These are phyloP conservation scores for Fusarium irregulare DNA, from an alignment of 2,329 filamentous ascomycete species.

Conservation along the genomic window DNA sequence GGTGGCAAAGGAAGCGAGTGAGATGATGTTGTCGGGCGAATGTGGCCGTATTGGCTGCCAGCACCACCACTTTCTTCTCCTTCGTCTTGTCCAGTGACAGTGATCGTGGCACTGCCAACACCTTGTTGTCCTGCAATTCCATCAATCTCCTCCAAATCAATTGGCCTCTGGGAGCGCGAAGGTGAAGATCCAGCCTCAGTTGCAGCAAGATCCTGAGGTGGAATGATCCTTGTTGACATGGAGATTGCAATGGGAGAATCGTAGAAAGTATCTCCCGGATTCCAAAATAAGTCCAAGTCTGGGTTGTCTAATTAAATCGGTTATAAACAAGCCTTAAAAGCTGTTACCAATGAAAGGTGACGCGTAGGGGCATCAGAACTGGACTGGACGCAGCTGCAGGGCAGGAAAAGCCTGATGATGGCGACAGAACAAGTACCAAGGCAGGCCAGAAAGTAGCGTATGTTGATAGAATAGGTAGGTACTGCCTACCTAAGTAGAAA, in stretches of 20 bases:
- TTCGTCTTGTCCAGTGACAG: neutral
- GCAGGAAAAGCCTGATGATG: conserved; percentile 3
- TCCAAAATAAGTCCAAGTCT: conserved; percentile 38
- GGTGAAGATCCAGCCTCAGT: conserved; percentile 21
- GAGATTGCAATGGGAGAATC: conserved; percentile 38
- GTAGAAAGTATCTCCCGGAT: conserved; percentile 26
- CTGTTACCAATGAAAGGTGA: conserved; percentile 15
- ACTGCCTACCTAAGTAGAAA: neutral
- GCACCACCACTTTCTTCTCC: conserved; percentile 22
- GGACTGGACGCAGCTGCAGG: conserved; percentile 9
- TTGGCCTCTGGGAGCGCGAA: conserved; percentile 29
- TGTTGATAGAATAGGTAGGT: neutral
- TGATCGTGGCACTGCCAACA: conserved; percentile 1
- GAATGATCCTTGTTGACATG: conserved; percentile 41
- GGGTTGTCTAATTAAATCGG: conserved; percentile 39
- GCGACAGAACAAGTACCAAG: neutral
- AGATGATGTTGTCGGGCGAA: conserved; percentile 29
- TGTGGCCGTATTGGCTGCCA: conserved; percentile 20
- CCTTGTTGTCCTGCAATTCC: neutral
- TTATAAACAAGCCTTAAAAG: conserved; percentile 41
- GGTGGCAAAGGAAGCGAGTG: conserved; percentile 34
- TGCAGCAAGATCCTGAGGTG: conserved; percentile 29
- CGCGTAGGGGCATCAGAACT: conserved; percentile 6
- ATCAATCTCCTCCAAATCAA: conserved; percentile 25
- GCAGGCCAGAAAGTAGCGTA: neutral